Conservation (phyloP, 164 flowering plant genomes). For the Stephania yunnanensis region DNA sequence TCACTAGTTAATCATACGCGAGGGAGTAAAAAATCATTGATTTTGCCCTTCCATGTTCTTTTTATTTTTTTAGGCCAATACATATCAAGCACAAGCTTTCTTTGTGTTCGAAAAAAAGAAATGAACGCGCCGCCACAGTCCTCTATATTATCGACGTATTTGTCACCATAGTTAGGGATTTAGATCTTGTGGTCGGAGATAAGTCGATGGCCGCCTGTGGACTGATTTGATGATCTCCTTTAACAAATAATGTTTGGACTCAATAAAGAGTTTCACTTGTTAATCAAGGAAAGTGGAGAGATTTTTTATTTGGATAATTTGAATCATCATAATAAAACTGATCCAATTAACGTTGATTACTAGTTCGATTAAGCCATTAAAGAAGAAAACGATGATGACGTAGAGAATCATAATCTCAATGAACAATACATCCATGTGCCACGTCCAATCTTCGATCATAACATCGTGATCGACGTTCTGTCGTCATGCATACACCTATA, state of each 20-base stretch:
- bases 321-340: neutral
- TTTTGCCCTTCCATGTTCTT: no score
- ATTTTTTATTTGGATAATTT: slow-evolving; percentile 23
- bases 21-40: no score
- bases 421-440: slow-evolving; percentile 58
- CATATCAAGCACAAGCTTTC: no score
- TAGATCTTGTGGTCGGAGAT: slow-evolving; percentile 47
- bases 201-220: slow-evolving; percentile 44
- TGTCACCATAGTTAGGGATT: slow-evolving; percentile 39
- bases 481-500: slow-evolving; percentile 28
- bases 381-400: slow-evolving; percentile 25
- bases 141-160: slow-evolving; percentile 69
- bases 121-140: slow-evolving; percentile 37
- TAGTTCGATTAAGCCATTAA: slow-evolving; percentile 42
- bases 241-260: slow-evolving; percentile 76
- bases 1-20: no score
- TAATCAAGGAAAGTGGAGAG: slow-evolving; percentile 47
- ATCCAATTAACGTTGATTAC: slow-evolving; percentile 11
- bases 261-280: slow-evolving; percentile 65
- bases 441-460: slow-evolving; percentile 58
- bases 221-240: slow-evolving; percentile 65
- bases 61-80: no score
- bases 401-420: slow-evolving; percentile 15
- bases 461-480: slow-evolving; percentile 71
- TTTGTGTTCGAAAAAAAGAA: no score